These are phyloP conservation scores for Penicillium sp. DNA, from an alignment of 2,329 filamentous ascomycete genomes.

Conservation along the genomic window DNA sequence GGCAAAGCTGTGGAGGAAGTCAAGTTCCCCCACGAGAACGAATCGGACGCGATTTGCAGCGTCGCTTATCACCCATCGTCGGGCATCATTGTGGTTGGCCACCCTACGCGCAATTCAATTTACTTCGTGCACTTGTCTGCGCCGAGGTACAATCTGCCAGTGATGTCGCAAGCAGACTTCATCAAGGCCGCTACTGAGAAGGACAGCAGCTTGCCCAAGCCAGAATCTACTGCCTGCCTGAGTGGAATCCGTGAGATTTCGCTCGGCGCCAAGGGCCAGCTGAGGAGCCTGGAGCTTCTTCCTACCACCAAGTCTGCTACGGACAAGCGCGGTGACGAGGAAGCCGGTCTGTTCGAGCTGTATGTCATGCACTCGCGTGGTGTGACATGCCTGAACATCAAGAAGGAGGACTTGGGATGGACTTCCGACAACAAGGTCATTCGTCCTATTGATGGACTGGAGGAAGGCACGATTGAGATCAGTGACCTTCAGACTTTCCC, in stretches of 20 bases:
- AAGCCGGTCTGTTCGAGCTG: constrained; percentile 82
- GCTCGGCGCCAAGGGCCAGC: constrained; percentile 77
- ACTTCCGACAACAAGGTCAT: constrained; percentile 85
- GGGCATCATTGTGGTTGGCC: constrained; percentile 90
- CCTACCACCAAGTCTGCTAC: constrained; percentile 56
- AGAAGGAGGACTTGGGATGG: constrained; percentile 89
- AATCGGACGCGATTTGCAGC: constrained; percentile 97
- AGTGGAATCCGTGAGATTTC: constrained; percentile 96
- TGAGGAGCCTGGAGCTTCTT: constrained; percentile 88
- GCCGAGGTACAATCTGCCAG: constrained; percentile 79
- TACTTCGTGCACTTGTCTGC: constrained; percentile 96
- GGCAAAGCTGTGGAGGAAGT: constrained; percentile 96
- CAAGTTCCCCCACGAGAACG: constrained; percentile 91
- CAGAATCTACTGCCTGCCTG: constrained; percentile 94
- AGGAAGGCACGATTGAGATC: constrained; percentile 71
- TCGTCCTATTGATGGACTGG: constrained; percentile 70
- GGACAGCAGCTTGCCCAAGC: constrained; percentile 71
- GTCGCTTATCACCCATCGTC: constrained; percentile 90
- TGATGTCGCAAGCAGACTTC: constrained; percentile 83
- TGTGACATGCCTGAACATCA: constrained; percentile 84
- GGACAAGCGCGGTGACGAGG: constrained; percentile 59
- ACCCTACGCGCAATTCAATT: constrained; percentile 94
- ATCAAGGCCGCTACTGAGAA: constrained; percentile 73
- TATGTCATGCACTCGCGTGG: constrained; percentile 98
- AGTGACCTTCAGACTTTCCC: constrained; percentile 61